A percentile compares a stretch with the other conserved stretches of the same genome.
These are phyloP conservation scores for Smallanthus sonchifolius DNA, from an alignment of 129 eudicot genomes.

Conservation along the genomic window DNA sequence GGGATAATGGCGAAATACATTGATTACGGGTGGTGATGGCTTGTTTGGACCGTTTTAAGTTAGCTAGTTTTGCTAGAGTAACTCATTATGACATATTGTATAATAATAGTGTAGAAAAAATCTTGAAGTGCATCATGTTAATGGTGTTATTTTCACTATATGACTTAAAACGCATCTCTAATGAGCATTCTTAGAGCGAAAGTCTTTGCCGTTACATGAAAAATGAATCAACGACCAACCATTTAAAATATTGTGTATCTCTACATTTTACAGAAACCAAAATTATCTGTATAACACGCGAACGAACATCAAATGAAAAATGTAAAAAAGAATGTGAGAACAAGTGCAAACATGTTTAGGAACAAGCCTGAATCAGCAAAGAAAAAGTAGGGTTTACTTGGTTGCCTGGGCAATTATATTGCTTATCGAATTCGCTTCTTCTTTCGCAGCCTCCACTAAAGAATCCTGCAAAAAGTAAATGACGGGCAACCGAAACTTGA, in stretches of 20 bases:
- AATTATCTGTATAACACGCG: neutral
- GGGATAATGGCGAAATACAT: no score
- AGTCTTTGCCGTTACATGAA: neutral
- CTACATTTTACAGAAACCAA: neutral
- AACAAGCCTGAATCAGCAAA: neutral
- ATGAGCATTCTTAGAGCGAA: no score
- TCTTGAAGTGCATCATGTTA: no score
- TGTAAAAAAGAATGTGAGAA: no score
- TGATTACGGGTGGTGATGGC: no score
- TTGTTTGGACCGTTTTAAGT: no score
- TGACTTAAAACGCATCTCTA: no score
- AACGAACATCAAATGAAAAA: neutral
- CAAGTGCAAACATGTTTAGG: constrained; percentile 2
- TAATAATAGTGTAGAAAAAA: no score
- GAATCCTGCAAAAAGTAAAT: constrained; percentile 54
- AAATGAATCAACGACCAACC: neutral
- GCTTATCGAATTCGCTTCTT: constrained; percentile 73
- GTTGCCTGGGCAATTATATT: constrained; percentile 90
- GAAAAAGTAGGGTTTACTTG: constrained; percentile 34
- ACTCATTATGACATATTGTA: no score
- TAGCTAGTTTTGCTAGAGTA: no score
- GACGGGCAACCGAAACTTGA: neutral
- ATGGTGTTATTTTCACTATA: no score
- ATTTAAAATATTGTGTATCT: constrained; percentile 8
- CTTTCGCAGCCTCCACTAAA: constrained; percentile 82